Base-by-base conservation (phyloP, 2,329 filamentous ascomycete genomes). In the Apiospora saccharicola region DNA sequence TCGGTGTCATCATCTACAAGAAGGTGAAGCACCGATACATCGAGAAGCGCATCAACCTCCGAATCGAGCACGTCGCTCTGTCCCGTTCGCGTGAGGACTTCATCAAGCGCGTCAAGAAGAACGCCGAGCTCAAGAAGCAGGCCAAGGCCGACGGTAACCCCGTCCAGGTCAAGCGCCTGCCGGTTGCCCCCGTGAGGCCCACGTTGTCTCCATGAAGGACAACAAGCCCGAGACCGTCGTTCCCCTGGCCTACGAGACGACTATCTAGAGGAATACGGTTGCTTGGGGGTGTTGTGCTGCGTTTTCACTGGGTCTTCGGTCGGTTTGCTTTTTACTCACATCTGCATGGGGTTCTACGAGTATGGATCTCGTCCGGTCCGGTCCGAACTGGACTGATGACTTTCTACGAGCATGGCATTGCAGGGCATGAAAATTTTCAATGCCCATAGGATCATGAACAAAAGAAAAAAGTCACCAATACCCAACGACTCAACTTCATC, bases 41-140 rank as follows among this genome's bases (percentile, higher is more conserved):
- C 86, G 96, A 99, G 94, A 99, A 99, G 95, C 96, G 96, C 86
- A 92, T 99, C 90, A 98, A 98, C 92, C 90, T 99, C 88, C 94
- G 96, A 85, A 88, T 98, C 87, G 96, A 99, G 93, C 96, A 99
- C 92, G 91, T 99, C 87, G 88, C 88, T 83, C 93, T 94, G 84
- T 98, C 96, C 80, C 93, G 96, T 85, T 98, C 96, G 82, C 92
- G 96, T 84, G 96, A 98, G 82, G 96, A 96, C 86, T 98, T 99
- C 91, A 87, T 98, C 83, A 92, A 90, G 89, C 93, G 96, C 83
- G 96, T 99, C 86, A 98, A 98, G 94, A 88, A 91, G 84, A 98
- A 98, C 89, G 95, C 95, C 82, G 92, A 90, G 84, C 92, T 94
- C 87, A 96, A 95, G 92, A 92, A 92, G 86, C 89, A 97, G 90